Conservation (phyloP, 2,329 filamentous ascomycete genomes). For the Moelleriella libera region DNA sequence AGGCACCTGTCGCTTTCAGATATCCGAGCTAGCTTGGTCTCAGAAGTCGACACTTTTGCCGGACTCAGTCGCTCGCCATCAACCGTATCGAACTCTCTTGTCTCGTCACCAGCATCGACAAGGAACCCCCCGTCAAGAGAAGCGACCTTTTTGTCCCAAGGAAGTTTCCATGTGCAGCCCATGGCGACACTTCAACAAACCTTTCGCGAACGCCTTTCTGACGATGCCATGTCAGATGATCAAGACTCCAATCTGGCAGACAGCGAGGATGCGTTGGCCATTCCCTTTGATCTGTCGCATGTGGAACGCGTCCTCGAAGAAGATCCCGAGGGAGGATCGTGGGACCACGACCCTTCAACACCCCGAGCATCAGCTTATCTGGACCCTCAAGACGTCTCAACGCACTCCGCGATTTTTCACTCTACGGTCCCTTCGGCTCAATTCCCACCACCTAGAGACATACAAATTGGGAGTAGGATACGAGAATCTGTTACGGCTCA, state of each 20-base stretch:
- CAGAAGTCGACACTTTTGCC: constrained; percentile 52
- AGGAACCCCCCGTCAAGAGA: constrained; percentile 20
- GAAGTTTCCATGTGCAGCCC: constrained; percentile 12
- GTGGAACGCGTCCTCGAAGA: constrained; percentile 17
- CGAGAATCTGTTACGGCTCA: neutral
- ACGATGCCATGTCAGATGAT: constrained; percentile 8
- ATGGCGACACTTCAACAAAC: constrained; percentile 12
- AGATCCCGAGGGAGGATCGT: constrained; percentile 20
- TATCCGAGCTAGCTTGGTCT: constrained; percentile 51
- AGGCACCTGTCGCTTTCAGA: constrained; percentile 48
- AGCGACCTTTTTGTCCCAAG: constrained; percentile 13
- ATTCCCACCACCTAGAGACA: too few species aligned
- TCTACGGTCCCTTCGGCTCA: neutral
- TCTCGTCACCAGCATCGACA: constrained; percentile 37
- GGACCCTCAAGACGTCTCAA: constrained; percentile 12
- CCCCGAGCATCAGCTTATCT: constrained; percentile 37
- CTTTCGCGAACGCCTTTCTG: constrained; percentile 10
- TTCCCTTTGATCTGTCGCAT: constrained; percentile 34
- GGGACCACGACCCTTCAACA: constrained; percentile 28
- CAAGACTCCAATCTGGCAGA: constrained; percentile 22
- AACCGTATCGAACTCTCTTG: constrained; percentile 24
- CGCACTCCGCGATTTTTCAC: constrained; percentile 12
- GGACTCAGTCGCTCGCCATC: constrained; percentile 43
- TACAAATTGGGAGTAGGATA: too few species aligned
- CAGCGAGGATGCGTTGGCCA: constrained; percentile 41